Evolutionary conservation across 2,329 filamentous ascomycete genomes (phyloP), one percentile per base, ranked within the genome.

Genomic region (Fusarium sulawesiense): DNA sequence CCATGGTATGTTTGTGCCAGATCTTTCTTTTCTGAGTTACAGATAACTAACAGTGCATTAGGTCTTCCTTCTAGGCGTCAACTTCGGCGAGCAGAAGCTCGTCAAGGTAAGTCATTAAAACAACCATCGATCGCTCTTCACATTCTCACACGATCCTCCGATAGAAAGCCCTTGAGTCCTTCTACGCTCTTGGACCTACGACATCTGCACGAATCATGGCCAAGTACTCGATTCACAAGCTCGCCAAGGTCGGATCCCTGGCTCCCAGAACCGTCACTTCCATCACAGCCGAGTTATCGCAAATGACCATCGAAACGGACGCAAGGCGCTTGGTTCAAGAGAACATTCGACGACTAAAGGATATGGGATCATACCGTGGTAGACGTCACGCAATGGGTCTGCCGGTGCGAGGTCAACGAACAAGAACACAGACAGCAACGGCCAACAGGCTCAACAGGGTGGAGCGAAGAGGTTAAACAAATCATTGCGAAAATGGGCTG

Each of bases 281-380:
- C 56, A 85, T 99, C 65, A 96, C 92, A 23, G 92, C 92, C 53
- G 93, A 97, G 76, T 85, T 99, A 42, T 93, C 93, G 18, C 91
- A 90, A 57, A 94, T 99, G 93, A 97, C 92, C 64, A 93, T 98
- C 75, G 96, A 98, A 80, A 97, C 92, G 80, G 94, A 98, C 76
- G 86, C 97, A 70, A 86, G 89, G 76, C 88, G 92, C 77, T 83
- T 93, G 63, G 82, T 98, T 40, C 87, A 91, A 75, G 93, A 97
- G 51, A 96, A 98, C 77, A 97, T 99, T 73, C 86, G 86, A 78
- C 86, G 95, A 64, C 77, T 99, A 80, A 93, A 92, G 78, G 94
- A 98, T 76, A 98, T 97, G 84, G 94, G 94, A 51, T 90, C 91
- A 6, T 97, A 97, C 78, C 86, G 96, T 56, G 96, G 96, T 71